Evolutionary conservation across 2,329 filamentous ascomycete species (phyloP).

Genomic region (Talaromyces sp.): DNA sequence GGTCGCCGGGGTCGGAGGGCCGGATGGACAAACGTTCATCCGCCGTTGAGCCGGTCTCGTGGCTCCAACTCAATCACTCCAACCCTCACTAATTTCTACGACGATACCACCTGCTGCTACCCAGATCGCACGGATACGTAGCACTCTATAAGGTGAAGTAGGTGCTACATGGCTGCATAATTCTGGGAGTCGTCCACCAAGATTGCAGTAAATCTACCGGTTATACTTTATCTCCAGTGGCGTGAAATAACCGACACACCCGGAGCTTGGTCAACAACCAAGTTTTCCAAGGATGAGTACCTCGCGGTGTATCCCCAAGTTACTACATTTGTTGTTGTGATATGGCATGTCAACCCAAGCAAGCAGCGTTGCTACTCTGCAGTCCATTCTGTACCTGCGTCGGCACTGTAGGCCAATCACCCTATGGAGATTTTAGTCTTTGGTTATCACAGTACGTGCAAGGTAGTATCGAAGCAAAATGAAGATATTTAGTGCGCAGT

Average conservation of each 20-base stretch:
- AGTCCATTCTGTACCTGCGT: conserved; percentile 4
- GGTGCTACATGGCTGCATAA: neutral
- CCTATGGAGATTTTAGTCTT: neutral
- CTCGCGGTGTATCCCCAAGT: neutral
- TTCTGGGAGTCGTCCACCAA: neutral
- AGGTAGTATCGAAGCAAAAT: neutral
- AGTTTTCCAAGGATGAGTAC: neutral
- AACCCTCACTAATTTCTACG: neutral
- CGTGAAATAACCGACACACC: neutral
- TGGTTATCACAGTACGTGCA: neutral
- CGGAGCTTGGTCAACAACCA: neutral
- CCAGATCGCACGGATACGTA: neutral
- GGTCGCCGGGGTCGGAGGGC: neutral
- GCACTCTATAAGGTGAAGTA: neutral
- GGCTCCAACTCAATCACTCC: neutral
- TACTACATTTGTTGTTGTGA: neutral
- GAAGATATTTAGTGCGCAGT: neutral
- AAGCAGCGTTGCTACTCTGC: neutral
- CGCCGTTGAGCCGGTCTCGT: neutral
- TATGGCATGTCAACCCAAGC: neutral
- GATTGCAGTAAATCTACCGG: neutral
- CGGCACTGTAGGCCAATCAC: neutral
- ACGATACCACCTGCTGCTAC: conserved; percentile 1
- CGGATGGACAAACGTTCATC: conserved; percentile 1
- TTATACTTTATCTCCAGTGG: neutral